Evolutionary conservation across 371 early-diverging fungal genomes (phyloP), one percentile per base, ranked within the genome.

Genomic region (Saksenaea vasiformis): DNA sequence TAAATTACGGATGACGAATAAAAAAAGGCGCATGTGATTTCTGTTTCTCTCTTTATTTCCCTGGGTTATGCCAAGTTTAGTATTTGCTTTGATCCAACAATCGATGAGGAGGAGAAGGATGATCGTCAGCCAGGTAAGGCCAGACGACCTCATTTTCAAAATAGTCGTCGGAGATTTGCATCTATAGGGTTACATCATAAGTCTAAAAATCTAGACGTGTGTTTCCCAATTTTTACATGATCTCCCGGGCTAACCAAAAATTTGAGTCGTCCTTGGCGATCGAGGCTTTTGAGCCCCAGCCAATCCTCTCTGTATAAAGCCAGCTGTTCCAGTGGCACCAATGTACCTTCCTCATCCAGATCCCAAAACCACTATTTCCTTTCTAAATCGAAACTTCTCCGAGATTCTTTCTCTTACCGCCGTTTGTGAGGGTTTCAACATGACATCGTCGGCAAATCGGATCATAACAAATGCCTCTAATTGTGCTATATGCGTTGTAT

Each of bases 381-480:
- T 37, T 38, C 11, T n/a, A 31, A 51, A 44, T 35, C 3, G 61
- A 36, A 17, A 24, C 41, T 55, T 44, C 35, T 41, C 47, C 44
- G 36, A 56, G 51, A 26, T 24, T 41, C 28, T 43, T 39, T 28
- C 43, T 64, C 73, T 74, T 84, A 90, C 91, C 43, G 93, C 84
- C 31, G 89, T 89, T 55, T 88, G 87, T 26, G 76, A 79, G 15
- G 96, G 97, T 36, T 85, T 88, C 37, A 96, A 87, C 73, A 90
- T 92, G 17, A 75, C 68, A 65, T 97, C 98, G 9, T 92, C 74
- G 39, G 71, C 73, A 68, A 96, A 96, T 69, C 82, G 74, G 44
- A 95, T 83, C 82, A 96, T 71, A 13, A 95, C 91, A 62, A 96
- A 72, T 54, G 75, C 78, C 22, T 94, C 85, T 27, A 98, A 74